Conservation (phyloP, 2,329 filamentous ascomycete genomes). For the Emydomyces testavorans region DNA sequence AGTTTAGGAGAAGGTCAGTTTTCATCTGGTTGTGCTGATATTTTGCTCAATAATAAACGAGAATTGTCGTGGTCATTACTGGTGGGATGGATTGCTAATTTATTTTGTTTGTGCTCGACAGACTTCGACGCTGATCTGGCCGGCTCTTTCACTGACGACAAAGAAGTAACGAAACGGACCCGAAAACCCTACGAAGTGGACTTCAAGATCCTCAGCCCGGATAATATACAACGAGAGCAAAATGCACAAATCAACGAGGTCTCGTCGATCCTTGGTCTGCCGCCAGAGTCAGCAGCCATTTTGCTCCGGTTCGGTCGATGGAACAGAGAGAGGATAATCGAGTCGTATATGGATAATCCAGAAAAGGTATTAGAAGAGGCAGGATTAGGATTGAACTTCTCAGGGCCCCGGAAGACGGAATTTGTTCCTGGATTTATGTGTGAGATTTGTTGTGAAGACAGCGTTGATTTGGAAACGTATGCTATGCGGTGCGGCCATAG, state of each 20-base stretch:
- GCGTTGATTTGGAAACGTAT: slow-evolving; percentile 63
- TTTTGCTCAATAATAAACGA: too few relatives aligned
- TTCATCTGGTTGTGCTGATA: neutral
- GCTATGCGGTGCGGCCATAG: slow-evolving; percentile 91
- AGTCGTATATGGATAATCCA: slow-evolving; percentile 87
- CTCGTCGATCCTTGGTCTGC: slow-evolving; percentile 78
- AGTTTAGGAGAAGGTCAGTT: slow-evolving; percentile 34
- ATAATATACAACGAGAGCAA: slow-evolving; percentile 75
- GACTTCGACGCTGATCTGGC: slow-evolving; percentile 51
- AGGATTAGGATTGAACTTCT: slow-evolving; percentile 59
- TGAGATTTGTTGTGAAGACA: slow-evolving; percentile 94
- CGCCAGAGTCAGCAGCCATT: slow-evolving; percentile 81
- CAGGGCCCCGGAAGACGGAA: slow-evolving; percentile 55
- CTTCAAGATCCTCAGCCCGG: slow-evolving; percentile 67
- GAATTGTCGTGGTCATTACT: too few relatives aligned
- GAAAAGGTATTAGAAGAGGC: slow-evolving; percentile 71
- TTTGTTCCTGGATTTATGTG: slow-evolving; percentile 67
- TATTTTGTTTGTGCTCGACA: slow-evolving; percentile 14
- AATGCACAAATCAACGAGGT: slow-evolving; percentile 79
- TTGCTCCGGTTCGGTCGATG: slow-evolving; percentile 79
- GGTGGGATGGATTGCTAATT: neutral
- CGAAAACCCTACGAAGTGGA: slow-evolving; percentile 71
- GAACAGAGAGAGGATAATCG: slow-evolving; percentile 92
- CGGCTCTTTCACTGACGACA: slow-evolving; percentile 53
- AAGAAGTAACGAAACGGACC: slow-evolving; percentile 59